Evolutionary conservation across 129 eudicot species (phyloP), one percentile per base, ranked within the genome.

Genomic region (Silybum marianum): DNA sequence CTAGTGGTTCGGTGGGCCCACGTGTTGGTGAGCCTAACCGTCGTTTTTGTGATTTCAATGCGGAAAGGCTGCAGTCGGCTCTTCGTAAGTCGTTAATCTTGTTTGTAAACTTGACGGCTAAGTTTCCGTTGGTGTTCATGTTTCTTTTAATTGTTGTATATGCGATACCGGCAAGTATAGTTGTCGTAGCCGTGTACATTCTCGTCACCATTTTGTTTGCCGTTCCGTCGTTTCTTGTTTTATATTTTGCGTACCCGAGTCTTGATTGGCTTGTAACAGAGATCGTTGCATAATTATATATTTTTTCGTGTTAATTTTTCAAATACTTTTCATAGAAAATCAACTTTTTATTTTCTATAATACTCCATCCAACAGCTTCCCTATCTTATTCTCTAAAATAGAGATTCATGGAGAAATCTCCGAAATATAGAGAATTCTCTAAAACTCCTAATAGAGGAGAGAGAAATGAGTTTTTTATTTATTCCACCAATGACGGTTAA

Each of bases 221-320:
- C 0, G 76, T 92, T 36, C 95, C 95, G 18, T 85, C 97, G 14
- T 87, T 92, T 75, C 82, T 92, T 62, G 89, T 90, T 42, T 48
- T 92, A 69, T 92, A 92, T 79, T 90, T 90, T 74, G 90, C 91
- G 16, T 92, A 90, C 72, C 93, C 94, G 10, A 80, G 83, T 32
- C 77, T 92, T 76, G 87, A 87, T 78, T 92, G 94, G 94, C 81
- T 92, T 70, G 84, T 78, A 69, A 80, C 88, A 72, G 94, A 92
- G 87, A 87, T 90, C 30, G n/a, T 72, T 23, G 48, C 46, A 19
- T 72, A 72, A 38, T 58, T 58, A 6, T 16, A 54, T 46, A 4
- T 51, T 51, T 26, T 1, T 28, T n/a, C n/a, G n/a, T n/a, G n/a
- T n/a, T n/a, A n/a, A n/a, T n/a, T n/a, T n/a, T n/a, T n/a, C n/a